Evolutionary conservation across 2,329 filamentous ascomycete genomes (phyloP), one percentile per base, ranked within the genome.

Genomic region (Claviceps purpurea): DNA sequence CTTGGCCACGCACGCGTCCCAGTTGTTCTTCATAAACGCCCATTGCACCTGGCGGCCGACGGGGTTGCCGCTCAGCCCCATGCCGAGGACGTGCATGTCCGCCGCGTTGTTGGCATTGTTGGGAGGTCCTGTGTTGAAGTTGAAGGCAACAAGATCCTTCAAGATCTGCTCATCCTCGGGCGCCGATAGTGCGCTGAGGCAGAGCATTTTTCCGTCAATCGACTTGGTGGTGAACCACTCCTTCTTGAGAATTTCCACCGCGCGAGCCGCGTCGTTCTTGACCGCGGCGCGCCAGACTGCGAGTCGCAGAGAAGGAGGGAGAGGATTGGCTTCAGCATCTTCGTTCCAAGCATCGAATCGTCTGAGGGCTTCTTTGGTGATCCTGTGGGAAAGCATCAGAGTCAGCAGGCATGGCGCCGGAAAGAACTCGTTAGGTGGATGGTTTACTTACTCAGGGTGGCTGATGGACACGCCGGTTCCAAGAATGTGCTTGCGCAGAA

Each of bases 171-270:
- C 64, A 52, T 88, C 80, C 60, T 84, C 83, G 20, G 86, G 82
- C 41, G 82, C 80, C 38, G 89, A 89, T 45, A 98, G 77, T 4
- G 86, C 81, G 40, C 78, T 74, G 3, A 97, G 78, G 58, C 82
- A 85, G 57, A 95, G 86, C 59, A 95, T 89, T 68, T 90, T 94
- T 60, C 89, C 90, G 61, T 97, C 93, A 40, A 96, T 83, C 7
- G 89, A 88, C 50, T 85, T 84, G 13, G 89, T 93, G 49, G 75
- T 82, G 56, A 81, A 76, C 76, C 88, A 97, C 65, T 96, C 90
- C 51, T 88, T 81, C 72, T 91, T 89, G 51, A 98, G 77, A 7
- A 83, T 77, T 30, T 85, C 77, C 58, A 89, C 87, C 16, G 81
- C 73, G 50, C 78, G 76, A 7, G 80, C 81, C 6, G 89, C 82